A percentile compares a stretch with the other conserved stretches of the same genome.
Conservation (phyloP, 2,329 filamentous ascomycete species). For the Beauveria pseudobassiana region DNA sequence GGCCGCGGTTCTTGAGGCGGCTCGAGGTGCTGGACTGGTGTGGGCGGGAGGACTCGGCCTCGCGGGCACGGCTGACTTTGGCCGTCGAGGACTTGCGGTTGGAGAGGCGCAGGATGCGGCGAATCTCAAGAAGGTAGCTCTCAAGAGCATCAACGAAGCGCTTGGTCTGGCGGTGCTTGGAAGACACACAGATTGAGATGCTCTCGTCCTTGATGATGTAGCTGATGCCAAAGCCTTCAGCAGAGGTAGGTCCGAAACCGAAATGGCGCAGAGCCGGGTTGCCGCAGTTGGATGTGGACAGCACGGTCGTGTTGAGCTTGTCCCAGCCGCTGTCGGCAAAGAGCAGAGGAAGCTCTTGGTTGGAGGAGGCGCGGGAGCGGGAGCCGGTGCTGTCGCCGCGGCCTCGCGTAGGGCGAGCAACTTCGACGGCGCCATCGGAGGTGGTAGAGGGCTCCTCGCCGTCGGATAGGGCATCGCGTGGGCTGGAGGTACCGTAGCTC, state of each 20-base stretch:
- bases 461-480: constrained; percentile 33
- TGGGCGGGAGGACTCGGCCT: constrained; percentile 40
- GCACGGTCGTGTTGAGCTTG: constrained; percentile 85
- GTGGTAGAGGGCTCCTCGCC: constrained; percentile 27
- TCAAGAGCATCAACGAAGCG: constrained; percentile 87
- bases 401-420: constrained; percentile 30
- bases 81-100: constrained; percentile 35
- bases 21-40: constrained; percentile 17
- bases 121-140: constrained; percentile 82
- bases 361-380: constrained; percentile 32
- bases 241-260: constrained; percentile 90
- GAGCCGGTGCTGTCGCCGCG: constrained; percentile 50
- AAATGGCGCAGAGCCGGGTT: constrained; percentile 94
- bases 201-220: constrained; percentile 95
- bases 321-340: constrained; percentile 92
- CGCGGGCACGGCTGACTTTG: constrained; percentile 45
- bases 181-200: constrained; percentile 69
- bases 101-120: constrained; percentile 71
- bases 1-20: constrained; percentile 63
- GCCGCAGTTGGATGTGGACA: constrained; percentile 97
- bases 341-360: constrained; percentile 59
- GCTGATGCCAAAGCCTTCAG: constrained; percentile 91
- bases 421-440: constrained; percentile 26
- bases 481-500: constrained; percentile 59
- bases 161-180: constrained; percentile 88